Evolutionary conservation across 2,329 filamentous ascomycete genomes (phyloP).

Genomic region (Aureobasidium musti): DNA sequence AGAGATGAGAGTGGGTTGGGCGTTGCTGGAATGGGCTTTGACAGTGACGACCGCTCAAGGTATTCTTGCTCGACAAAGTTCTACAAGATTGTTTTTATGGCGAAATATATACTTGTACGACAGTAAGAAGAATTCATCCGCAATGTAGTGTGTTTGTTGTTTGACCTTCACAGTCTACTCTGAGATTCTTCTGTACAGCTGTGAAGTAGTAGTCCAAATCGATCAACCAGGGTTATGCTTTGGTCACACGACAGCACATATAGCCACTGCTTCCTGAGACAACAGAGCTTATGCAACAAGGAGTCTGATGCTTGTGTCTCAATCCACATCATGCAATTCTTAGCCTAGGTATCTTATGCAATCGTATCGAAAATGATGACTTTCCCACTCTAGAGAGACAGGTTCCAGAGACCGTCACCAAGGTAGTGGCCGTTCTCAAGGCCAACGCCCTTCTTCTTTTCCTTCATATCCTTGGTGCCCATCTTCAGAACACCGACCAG

Average conservation of each 20-base stretch:
- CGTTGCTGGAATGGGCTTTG: constrained; percentile 12
- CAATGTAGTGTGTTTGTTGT: neutral
- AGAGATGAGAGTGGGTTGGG: constrained; percentile 23
- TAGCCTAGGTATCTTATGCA: constrained; percentile 16
- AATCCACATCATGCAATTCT: constrained; percentile 21
- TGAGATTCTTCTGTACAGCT: neutral
- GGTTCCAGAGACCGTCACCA: constrained; percentile 88
- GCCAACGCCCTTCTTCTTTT: constrained; percentile 89
- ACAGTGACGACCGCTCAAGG: neutral
- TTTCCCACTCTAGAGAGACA: constrained; percentile 50
- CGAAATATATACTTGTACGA: too few relatives aligned
- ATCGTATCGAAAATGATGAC: neutral
- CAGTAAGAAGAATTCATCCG: neutral
- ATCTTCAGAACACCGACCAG: constrained; percentile 81
- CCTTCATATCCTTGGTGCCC: constrained; percentile 89
- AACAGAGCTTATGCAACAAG: neutral
- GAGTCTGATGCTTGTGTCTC: neutral
- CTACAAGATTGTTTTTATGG: neutral
- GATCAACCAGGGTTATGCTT: neutral
- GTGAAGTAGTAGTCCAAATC: neutral
- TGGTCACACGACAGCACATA: neutral
- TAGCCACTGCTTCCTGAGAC: neutral
- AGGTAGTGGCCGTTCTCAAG: constrained; percentile 93
- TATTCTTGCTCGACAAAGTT: neutral
- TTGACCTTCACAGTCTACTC: neutral